phyloP scores from a whole-genome alignment of 140 eudicot genomes.

The Bidens hawaiensis region DNA sequence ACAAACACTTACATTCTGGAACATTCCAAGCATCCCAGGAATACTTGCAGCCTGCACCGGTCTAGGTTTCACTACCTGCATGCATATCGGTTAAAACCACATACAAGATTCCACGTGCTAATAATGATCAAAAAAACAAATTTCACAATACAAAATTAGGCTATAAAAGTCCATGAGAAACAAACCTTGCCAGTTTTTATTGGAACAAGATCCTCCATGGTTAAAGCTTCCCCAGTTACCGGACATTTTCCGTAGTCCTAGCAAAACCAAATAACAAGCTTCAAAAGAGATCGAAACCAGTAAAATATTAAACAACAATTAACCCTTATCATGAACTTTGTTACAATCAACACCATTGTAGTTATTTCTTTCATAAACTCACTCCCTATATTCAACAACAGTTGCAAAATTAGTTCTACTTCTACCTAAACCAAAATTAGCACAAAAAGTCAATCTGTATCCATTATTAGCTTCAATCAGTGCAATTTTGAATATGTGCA shows the following conservation, averaged over 20 bases:
- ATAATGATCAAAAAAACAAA: background rate
- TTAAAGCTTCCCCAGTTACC: constrained; percentile 69
- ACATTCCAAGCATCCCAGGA: constrained; percentile 99
- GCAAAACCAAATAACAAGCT: constrained; percentile 10
- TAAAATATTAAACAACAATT: background rate
- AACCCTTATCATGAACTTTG: background rate
- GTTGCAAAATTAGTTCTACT: too few relatives aligned
- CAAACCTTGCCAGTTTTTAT: constrained; percentile 85
- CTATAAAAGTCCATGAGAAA: background rate
- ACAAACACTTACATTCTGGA: constrained; percentile 58
- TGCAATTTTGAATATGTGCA: too few relatives aligned
- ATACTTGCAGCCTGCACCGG: constrained; percentile 98
- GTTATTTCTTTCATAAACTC: background rate
- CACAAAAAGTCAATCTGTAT: too few relatives aligned
- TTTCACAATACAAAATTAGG: background rate
- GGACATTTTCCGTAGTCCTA: constrained; percentile 97
- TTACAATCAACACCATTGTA: background rate
- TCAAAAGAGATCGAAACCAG: background rate
- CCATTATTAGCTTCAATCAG: too few relatives aligned
- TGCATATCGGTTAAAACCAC: background rate
- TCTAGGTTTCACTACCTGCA: constrained; percentile 96
- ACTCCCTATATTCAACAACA: too few relatives aligned
- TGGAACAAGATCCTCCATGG: constrained; percentile 74
- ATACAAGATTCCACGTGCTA: constrained; percentile 10
- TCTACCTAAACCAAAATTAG: too few relatives aligned